Base-by-base conservation (phyloP, 1,284 basidiomycete genomes). In the Ustilago sp. region DNA sequence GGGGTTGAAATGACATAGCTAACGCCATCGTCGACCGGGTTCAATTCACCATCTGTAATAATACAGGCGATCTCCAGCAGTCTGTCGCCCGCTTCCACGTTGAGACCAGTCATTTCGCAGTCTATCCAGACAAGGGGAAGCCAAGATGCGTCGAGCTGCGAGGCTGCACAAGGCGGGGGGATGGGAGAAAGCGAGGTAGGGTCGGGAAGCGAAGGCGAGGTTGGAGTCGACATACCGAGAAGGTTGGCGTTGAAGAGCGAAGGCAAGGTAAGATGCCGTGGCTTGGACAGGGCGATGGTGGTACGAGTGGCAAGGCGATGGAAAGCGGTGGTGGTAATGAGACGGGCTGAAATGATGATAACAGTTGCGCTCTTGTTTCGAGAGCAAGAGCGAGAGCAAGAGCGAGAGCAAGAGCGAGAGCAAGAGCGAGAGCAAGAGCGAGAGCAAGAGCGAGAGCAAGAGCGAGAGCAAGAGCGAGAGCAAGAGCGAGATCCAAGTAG, bases 91-190 rank as follows among this genome's bases (percentile, higher is more conserved):
- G 85, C 90, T 34, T 89, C 88, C 4, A 89, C 88, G 80, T 92
- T 87, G 28, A 91, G 85, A 5, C 91, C 91, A 2, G 93, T 93
- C 93, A 94, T 94, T 87, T 94, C 93, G 81, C 93, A 93, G 84
- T 94, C 93, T 57, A 94, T 90, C 93, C 93, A 94, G 2, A 94
- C 92, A 55, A 94, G 86, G 9, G 93, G 93, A 0, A 92, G 92
- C 19, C 90, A 88, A 7, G 87, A 80, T 51, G 60, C 51, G 12
- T 41, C n/a, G 31, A 85, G 48, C 23, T 55, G 59, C 3, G 58
- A 56, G 28, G 59, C 60, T 6, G 81, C 72, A 2, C 79, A 41
- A 5, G 81, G 80, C 11, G 83, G 83, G 1, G 83, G 83, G 11
- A 83, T 77, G 0, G 71, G 54, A 9, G 78, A 77, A 13, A 57